Base-by-base conservation (phyloP, 371 early-diverging fungal genomes). In the Mortierella sp. region DNA sequence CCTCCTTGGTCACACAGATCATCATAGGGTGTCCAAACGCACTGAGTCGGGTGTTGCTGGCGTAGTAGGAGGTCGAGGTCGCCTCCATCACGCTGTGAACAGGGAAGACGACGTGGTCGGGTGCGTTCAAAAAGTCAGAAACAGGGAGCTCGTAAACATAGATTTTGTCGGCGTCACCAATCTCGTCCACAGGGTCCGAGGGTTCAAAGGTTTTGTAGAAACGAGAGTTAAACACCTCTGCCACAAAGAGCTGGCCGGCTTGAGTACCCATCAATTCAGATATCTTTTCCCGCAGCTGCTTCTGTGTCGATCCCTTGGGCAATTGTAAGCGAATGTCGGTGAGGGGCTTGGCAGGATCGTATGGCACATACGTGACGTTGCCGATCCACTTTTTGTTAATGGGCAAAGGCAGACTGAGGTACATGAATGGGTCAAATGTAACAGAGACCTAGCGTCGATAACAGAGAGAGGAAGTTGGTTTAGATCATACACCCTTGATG, bases 381-480 rank as follows among this genome's bases (percentile, higher is more conserved):
- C 90, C 88, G 21, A 88, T 83, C 79, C 78, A 85, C 70, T 89
- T 89, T 78, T 92, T 92, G 73, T 88, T 86, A 42, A 92, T 89
- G 0, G 94, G 94, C n/a, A 94, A 77, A 10, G 94, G 94, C 58
- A 94, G 75, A 26, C 92, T 92, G n/a, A 94, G 81, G 75, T 91
- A 93, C 93, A 93, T 93, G 86, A 93, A 94, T 0, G 95, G 95
- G 75, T 96, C 96, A 81, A 93, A 94, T 6, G 93, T 95, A 19
- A 92, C 91, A 38, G 93, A 93, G 2, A 92, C 84, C 91, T 89
- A 81, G 28, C 9, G 55, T 8, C n/a, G 14, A 38, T 38, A 1
- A 14, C 48, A n/a, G 26, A 8, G 72, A 70, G 42, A 42, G 42
- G 24, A 9, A 45, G n/a, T 42, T 31, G 57, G 47, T 13, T 31